These are phyloP conservation scores for Fusarium metavorans DNA, from an alignment of 2,329 filamentous ascomycete species.

Conservation along the genomic window DNA sequence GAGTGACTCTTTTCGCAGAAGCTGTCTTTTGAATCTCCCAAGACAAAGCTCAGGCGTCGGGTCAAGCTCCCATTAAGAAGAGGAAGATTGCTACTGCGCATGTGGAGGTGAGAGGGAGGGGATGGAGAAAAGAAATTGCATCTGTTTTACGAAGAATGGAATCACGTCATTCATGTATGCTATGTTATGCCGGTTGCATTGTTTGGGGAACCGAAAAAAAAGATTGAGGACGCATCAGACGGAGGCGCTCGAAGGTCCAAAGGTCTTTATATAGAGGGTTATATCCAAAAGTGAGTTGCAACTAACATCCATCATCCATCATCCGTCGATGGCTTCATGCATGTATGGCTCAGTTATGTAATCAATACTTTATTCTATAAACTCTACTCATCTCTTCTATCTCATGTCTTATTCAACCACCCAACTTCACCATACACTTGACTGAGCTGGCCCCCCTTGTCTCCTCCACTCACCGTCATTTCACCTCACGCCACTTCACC, in stretches of 20 bases:
- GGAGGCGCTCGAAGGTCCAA: slow-evolving; percentile 2
- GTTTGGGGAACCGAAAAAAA: slow-evolving; percentile 10
- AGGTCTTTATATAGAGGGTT: slow-evolving; percentile 16
- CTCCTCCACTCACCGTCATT: neutral
- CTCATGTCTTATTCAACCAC: too few species aligned
- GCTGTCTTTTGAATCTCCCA: neutral
- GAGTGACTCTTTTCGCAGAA: neutral
- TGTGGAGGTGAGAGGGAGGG: neutral
- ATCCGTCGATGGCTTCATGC: neutral
- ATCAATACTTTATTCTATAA: neutral
- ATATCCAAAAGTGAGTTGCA: slow-evolving; percentile 22
- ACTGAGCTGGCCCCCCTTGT: neutral
- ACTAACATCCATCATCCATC: neutral
- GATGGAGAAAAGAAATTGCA: slow-evolving; percentile 23
- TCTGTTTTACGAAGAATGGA: neutral
- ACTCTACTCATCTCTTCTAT: neutral
- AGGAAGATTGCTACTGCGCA: slow-evolving; percentile 4
- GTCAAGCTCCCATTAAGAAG: slow-evolving; percentile 6
- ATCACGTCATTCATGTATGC: slow-evolving; percentile 3
- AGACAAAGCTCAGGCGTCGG: neutral
- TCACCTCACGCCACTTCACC: neutral
- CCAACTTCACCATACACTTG: neutral
- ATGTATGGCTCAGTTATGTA: neutral
- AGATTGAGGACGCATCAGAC: slow-evolving; percentile 12
- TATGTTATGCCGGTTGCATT: slow-evolving; percentile 26